phyloP scores from a whole-genome alignment of 495 filamentous ascomycete genomes.

The Penicillium ochrochloron region DNA sequence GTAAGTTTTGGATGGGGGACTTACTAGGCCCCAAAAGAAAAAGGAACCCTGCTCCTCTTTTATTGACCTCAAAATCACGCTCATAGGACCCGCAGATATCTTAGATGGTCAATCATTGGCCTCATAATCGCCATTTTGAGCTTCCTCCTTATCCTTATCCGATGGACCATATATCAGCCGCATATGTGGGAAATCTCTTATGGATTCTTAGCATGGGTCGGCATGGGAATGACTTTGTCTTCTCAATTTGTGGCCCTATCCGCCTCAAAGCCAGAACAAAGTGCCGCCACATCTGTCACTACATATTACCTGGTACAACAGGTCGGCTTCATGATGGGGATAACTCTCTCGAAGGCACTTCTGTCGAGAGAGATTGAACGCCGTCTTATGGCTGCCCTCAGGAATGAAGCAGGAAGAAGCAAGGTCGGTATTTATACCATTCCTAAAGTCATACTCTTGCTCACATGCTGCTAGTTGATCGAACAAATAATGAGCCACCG shows the following conservation, averaged over 20 bases:
- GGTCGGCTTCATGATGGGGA: neutral
- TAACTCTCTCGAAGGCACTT: neutral
- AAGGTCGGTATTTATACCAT: neutral
- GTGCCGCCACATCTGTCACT: neutral
- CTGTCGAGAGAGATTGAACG: neutral
- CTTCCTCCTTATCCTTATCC: neutral
- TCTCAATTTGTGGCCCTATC: neutral
- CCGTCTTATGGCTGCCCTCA: neutral
- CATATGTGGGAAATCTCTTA: neutral
- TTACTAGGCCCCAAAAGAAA: no score
- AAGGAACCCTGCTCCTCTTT: neutral
- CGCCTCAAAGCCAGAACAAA: neutral
- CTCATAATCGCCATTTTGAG: neutral
- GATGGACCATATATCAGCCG: neutral
- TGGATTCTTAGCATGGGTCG: neutral
- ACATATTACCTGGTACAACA: neutral
- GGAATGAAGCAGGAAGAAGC: neutral
- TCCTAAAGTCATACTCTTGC: neutral
- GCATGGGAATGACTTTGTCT: neutral
- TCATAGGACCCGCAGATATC: neutral
- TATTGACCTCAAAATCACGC: neutral
- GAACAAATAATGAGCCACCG: neutral
- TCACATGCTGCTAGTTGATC: neutral
- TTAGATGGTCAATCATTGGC: neutral
- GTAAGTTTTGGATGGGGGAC: neutral